Evolutionary conservation across 306 rosid genomes (phyloP).

Genomic region (Cercis canadensis): DNA sequence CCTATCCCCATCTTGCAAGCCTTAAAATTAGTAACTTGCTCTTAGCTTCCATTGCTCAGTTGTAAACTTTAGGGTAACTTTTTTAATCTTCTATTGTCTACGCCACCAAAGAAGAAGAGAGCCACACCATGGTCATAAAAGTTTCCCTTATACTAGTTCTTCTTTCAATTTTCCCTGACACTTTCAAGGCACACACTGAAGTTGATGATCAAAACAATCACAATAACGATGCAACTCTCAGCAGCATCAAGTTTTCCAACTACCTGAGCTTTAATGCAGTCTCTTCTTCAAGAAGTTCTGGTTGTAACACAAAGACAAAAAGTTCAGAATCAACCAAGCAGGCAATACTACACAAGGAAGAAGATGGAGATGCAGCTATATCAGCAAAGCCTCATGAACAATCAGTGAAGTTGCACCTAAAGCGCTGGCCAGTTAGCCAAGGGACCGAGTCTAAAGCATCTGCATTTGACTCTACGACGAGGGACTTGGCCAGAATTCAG

Average conservation of each 20-base stretch:
- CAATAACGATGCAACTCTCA: slow-evolving; percentile 24
- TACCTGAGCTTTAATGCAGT: background rate
- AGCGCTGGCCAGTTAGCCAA: slow-evolving; percentile 37
- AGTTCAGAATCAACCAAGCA: slow-evolving; percentile 12
- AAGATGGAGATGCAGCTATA: slow-evolving; percentile 16
- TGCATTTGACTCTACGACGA: slow-evolving; percentile 46
- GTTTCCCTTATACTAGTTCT: slow-evolving; percentile 27
- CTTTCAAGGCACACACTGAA: slow-evolving; percentile 29
- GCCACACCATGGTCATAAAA: slow-evolving; percentile 24
- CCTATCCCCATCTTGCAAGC: background rate
- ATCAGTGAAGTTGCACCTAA: slow-evolving; percentile 61
- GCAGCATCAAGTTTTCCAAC: slow-evolving; percentile 2
- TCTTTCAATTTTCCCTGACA: slow-evolving; percentile 20
- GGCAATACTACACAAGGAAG: slow-evolving; percentile 1
- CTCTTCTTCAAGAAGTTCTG: background rate
- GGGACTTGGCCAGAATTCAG: slow-evolving; percentile 67
- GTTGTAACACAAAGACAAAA: background rate
- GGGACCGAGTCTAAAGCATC: slow-evolving; percentile 49
- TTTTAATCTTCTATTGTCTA: slow-evolving; percentile 9
- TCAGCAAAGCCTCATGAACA: slow-evolving; percentile 26
- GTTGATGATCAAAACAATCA: slow-evolving; percentile 26
- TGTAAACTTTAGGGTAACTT: background rate
- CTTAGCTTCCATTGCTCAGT: slow-evolving; percentile 9
- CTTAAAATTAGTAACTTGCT: background rate
- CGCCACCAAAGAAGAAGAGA: slow-evolving; percentile 22